phyloP scores from a whole-genome alignment of 345 rosid species.

The Noccaea caerulescens region DNA sequence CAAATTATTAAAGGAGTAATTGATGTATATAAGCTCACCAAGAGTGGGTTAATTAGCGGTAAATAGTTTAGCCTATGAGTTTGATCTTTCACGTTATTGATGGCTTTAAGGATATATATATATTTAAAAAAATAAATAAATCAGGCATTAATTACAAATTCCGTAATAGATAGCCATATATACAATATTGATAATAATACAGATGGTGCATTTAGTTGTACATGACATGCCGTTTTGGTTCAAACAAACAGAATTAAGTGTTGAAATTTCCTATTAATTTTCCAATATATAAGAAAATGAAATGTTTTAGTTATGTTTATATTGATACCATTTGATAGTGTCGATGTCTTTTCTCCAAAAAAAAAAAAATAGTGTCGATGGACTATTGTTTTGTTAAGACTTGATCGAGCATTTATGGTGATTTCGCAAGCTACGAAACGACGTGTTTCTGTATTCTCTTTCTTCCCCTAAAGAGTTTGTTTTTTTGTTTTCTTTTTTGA shows the following conservation, averaged over 20 bases:
- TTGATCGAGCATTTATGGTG: conserved; percentile 22
- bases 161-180: background rate
- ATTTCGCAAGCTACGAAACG: conserved; percentile 18
- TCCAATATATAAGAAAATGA: background rate
- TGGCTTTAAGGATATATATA: background rate
- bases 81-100: background rate
- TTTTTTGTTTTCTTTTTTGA: background rate
- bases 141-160: conserved; percentile 10
- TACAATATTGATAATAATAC: background rate
- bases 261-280: background rate
- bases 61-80: background rate
- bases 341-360: too few species aligned
- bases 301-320: background rate
- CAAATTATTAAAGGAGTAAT: conserved; percentile 35
- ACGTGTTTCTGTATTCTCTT: conserved; percentile 28
- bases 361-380: background rate
- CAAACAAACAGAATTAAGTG: conserved; percentile 26
- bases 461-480: background rate
- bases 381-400: background rate
- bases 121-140: background rate
- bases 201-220: conserved; percentile 11
- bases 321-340: background rate
- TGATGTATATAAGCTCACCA: background rate
- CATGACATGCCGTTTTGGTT: conserved; percentile 14
- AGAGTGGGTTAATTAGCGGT: background rate